Evolutionary conservation across 371 early-diverging fungal species (phyloP).

Genomic region (Mucor sp.): DNA sequence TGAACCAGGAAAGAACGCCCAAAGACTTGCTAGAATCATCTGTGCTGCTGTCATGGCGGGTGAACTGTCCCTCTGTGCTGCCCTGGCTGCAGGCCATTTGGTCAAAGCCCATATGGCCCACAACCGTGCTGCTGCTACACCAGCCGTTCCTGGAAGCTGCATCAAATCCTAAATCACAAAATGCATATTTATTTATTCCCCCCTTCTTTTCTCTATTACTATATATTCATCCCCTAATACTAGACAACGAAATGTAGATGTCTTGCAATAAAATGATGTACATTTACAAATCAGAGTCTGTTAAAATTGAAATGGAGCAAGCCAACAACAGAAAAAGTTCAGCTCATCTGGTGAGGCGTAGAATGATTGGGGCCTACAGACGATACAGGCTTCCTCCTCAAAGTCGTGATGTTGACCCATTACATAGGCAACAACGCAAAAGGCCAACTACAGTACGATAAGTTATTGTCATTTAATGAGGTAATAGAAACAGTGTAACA

Average conservation of each 20-base stretch:
- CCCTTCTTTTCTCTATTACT: background rate
- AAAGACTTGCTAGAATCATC: slow-evolving; percentile 85
- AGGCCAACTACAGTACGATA: too few species aligned
- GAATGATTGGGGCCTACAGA: too few species aligned
- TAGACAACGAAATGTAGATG: background rate
- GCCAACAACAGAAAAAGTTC: too few species aligned
- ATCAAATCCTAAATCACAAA: slow-evolving; percentile 11
- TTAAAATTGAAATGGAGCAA: too few species aligned
- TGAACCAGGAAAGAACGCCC: slow-evolving; percentile 86
- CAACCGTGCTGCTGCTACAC: slow-evolving; percentile 58
- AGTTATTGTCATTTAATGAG: too few species aligned
- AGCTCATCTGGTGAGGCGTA: too few species aligned
- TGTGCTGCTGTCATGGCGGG: slow-evolving; percentile 96
- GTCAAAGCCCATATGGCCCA: slow-evolving; percentile 86
- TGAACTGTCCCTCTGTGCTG: slow-evolving; percentile 87
- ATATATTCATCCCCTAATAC: background rate
- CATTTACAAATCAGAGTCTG: background rate
- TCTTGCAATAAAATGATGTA: background rate
- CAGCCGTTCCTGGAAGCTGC: slow-evolving; percentile 9
- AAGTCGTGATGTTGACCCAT: too few species aligned
- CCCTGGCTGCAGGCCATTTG: slow-evolving; percentile 83
- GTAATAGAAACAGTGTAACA: too few species aligned
- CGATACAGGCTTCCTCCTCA: too few species aligned
- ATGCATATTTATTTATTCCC: slow-evolving; percentile 4
- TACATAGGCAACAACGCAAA: too few species aligned